A percentile compares a stretch with the other conserved stretches of the same genome.
Evolutionary conservation across 305 asterid genomes (phyloP).

Genomic region (Ajuga reptans): DNA sequence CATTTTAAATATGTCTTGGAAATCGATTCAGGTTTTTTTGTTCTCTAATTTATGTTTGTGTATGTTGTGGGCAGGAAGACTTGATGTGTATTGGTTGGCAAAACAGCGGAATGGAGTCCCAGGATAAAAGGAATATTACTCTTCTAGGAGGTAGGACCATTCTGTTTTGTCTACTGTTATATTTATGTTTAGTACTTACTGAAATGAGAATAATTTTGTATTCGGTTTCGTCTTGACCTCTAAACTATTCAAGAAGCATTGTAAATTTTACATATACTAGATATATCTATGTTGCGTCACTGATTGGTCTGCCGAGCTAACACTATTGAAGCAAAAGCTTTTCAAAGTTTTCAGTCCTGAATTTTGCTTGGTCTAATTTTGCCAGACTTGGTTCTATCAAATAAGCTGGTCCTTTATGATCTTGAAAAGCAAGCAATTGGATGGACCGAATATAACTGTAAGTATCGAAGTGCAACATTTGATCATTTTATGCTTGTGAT

Average conservation of each 20-base stretch:
- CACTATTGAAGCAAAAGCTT: conserved; percentile 12
- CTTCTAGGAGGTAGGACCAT: conserved; percentile 75
- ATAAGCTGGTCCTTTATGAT: conserved; percentile 85
- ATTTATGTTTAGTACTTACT: background rate
- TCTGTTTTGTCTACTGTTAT: conserved; percentile 2
- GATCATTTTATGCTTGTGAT: background rate
- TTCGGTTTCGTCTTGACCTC: background rate
- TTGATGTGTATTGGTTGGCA: conserved; percentile 95
- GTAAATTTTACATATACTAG: background rate
- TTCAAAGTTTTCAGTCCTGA: background rate
- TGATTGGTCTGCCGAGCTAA: background rate
- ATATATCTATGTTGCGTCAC: background rate
- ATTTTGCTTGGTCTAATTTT: conserved; percentile 22
- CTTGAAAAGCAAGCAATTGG: conserved; percentile 91
- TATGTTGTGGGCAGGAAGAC: conserved; percentile 56
- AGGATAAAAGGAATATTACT: conserved; percentile 66
- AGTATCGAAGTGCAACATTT: conserved; percentile 27
- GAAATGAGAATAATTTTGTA: background rate
- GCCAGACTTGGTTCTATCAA: conserved; percentile 90
- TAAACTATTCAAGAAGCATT: conserved; percentile 5
- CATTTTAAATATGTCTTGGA: background rate
- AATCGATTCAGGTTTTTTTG: background rate
- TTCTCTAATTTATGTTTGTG: background rate
- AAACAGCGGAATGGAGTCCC: conserved; percentile 67
- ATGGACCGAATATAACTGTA: conserved; percentile 98